A percentile compares a stretch with the other conserved stretches of the same genome.
phyloP scores from a whole-genome alignment of 768 basidiomycete genomes.

The Mycena kentingensis region DNA sequence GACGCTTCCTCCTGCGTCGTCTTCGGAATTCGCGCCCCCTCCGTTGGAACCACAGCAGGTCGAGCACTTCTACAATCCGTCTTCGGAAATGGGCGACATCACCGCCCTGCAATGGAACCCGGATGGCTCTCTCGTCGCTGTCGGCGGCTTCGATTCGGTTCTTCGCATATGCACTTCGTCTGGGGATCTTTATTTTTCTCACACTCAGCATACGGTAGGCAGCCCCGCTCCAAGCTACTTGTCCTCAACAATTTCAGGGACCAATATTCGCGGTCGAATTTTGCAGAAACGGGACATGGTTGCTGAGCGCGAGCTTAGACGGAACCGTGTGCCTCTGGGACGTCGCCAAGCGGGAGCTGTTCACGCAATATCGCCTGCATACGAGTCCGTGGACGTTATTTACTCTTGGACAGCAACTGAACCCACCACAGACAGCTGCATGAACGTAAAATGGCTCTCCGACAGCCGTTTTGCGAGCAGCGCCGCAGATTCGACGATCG shows the following conservation, averaged over 20 bases:
- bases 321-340: slow-evolving; percentile 81
- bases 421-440: slow-evolving; percentile 59
- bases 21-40: slow-evolving; percentile 32
- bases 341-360: slow-evolving; percentile 57
- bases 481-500: slow-evolving; percentile 67
- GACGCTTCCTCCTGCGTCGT: slow-evolving; percentile 42
- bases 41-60: slow-evolving; percentile 45
- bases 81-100: slow-evolving; percentile 63
- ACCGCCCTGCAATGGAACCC: slow-evolving; percentile 78
- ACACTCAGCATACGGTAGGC: slow-evolving; percentile 55
- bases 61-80: slow-evolving; percentile 48
- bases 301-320: slow-evolving; percentile 78
- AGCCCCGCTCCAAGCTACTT: slow-evolving; percentile 22
- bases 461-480: slow-evolving; percentile 72
- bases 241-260: slow-evolving; percentile 60
- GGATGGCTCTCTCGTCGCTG: slow-evolving; percentile 72
- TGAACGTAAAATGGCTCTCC: slow-evolving; percentile 81
- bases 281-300: slow-evolving; percentile 70
- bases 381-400: slow-evolving; percentile 46
- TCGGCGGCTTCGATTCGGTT: slow-evolving; percentile 75
- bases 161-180: slow-evolving; percentile 66
- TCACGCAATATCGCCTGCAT: slow-evolving; percentile 67
- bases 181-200: slow-evolving; percentile 65
- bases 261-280: slow-evolving; percentile 81
- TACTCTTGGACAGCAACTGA: not conserved